Evolutionary conservation across 176 grass and related monocot genomes (phyloP).

Genomic region (Rhipidocladum racemiflorum): DNA sequence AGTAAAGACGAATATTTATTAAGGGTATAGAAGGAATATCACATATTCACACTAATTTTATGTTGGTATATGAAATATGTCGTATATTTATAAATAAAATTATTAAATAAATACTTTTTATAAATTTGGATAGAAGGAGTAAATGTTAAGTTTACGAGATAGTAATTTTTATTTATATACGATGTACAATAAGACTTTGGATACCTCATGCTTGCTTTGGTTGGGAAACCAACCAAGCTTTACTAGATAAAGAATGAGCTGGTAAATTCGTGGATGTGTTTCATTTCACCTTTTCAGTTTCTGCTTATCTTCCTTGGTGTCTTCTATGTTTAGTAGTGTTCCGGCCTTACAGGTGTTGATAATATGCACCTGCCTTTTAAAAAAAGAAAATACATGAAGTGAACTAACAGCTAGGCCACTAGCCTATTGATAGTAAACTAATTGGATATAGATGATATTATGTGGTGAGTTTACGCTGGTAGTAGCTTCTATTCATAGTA

Average conservation of each 20-base stretch:
- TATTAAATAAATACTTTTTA: no score
- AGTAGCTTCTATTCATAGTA: conserved; percentile 15
- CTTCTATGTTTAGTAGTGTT: background rate
- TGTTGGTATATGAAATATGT: no score
- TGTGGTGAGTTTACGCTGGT: conserved; percentile 10
- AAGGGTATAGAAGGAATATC: no score
- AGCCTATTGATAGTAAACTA: conserved; percentile 42
- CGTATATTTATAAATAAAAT: no score
- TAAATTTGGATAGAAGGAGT: no score
- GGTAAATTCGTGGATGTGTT: background rate
- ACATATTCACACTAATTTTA: no score
- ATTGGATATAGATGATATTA: conserved; percentile 32
- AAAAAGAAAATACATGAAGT: background rate
- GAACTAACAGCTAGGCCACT: background rate
- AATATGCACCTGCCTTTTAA: background rate
- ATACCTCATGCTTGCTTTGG: no score
- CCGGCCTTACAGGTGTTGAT: no score
- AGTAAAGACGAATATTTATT: no score
- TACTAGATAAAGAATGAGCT: background rate
- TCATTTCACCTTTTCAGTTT: background rate
- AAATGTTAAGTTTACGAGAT: background rate
- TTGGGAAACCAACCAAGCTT: background rate
- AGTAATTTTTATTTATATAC: background rate
- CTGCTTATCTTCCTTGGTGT: background rate
- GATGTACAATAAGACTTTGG: background rate